Conservation (phyloP, 257 asterid genomes). For the Nicotiana sylvestris region DNA sequence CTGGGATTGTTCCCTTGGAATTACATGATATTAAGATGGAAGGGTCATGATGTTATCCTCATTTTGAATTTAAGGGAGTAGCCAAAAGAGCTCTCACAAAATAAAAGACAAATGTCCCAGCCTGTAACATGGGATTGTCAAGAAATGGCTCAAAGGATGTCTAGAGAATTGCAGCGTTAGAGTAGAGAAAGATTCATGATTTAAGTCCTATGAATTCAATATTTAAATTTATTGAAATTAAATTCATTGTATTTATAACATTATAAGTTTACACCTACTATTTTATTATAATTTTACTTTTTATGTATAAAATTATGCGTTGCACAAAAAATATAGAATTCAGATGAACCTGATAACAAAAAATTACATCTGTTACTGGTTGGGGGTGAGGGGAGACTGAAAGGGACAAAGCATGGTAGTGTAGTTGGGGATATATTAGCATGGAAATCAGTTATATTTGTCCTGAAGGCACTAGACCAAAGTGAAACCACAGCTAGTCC, state of each 20-base stretch:
- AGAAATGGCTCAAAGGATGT: slow-evolving; percentile 1
- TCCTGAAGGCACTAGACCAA: slow-evolving; percentile 15
- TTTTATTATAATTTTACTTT: too few relatives aligned
- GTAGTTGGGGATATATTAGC: neutral
- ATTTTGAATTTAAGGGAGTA: neutral
- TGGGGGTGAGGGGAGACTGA: neutral
- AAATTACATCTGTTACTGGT: too few relatives aligned
- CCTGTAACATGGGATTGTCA: slow-evolving; percentile 18
- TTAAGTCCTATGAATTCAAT: too few relatives aligned
- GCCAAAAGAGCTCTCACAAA: neutral
- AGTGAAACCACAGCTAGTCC: neutral
- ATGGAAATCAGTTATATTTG: slow-evolving; percentile 20
- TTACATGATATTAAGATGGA: slow-evolving; percentile 22
- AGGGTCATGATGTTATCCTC: slow-evolving; percentile 21
- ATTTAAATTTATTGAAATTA: too few relatives aligned
- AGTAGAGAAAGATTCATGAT: neutral
- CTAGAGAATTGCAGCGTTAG: neutral
- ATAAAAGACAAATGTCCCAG: slow-evolving; percentile 8
- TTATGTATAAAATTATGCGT: too few relatives aligned
- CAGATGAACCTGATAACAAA: too few relatives aligned
- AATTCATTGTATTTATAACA: too few relatives aligned
- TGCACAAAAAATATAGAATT: too few relatives aligned
- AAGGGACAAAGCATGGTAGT: neutral
- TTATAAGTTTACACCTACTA: too few relatives aligned
- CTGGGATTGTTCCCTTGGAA: slow-evolving; percentile 49